Conservation (phyloP, 2,329 filamentous ascomycete species). For the Podosphaera fusca region DNA sequence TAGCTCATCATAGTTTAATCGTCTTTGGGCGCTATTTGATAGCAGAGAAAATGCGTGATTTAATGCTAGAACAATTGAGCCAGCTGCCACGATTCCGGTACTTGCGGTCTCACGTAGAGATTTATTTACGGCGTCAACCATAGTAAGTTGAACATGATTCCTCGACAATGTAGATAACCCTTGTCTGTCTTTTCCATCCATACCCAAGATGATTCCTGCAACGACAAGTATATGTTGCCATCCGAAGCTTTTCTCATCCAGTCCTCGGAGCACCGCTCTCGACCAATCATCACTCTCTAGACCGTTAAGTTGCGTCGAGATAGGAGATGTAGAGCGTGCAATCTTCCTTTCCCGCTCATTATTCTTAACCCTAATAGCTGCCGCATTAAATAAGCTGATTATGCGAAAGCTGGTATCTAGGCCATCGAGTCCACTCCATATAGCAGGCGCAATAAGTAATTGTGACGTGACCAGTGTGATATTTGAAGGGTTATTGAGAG, state of each 20-base stretch:
- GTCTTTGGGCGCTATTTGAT: constrained; percentile 26
- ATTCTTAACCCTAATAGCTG: constrained; percentile 17
- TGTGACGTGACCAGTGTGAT: constrained; percentile 33
- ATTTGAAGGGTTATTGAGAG: constrained; percentile 34
- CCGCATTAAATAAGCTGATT: constrained; percentile 32
- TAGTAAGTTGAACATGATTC: constrained; percentile 32
- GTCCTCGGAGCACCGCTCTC: constrained; percentile 18
- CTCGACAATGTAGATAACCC: constrained; percentile 30
- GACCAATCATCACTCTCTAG: constrained; percentile 21
- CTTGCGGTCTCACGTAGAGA: constrained; percentile 28
- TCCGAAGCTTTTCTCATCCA: constrained; percentile 33
- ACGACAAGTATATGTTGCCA: constrained; percentile 46
- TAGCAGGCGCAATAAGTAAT: constrained; percentile 32
- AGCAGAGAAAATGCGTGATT: constrained; percentile 40
- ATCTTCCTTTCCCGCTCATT: constrained; percentile 17
- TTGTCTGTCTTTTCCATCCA: constrained; percentile 30
- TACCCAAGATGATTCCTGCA: constrained; percentile 35
- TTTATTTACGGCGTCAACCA: constrained; percentile 37
- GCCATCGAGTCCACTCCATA: constrained; percentile 29
- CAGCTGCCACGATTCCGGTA: constrained; percentile 25
- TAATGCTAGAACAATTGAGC: constrained; percentile 32
- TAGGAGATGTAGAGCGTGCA: constrained; percentile 4
- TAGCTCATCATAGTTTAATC: constrained; percentile 33
- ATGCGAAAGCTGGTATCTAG: constrained; percentile 27
- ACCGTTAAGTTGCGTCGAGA: constrained; percentile 22